Percentiles rank a stretch among this genome's conserved stretches.
Conservation (phyloP, 306 rosid genomes). For the Rosa rugosa region DNA sequence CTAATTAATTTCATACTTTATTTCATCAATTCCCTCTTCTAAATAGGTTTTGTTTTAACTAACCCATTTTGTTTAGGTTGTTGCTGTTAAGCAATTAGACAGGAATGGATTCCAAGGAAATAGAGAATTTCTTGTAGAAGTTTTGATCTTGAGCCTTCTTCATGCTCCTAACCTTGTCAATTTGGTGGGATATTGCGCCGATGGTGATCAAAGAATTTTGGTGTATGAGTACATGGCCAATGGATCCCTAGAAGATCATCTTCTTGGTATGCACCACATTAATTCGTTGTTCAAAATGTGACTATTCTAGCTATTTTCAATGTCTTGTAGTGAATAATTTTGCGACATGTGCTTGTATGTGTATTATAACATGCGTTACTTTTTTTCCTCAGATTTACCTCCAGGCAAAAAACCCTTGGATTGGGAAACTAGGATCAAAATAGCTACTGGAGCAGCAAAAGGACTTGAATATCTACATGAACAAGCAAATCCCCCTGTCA, state of each 20-base stretch:
- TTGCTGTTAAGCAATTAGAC: slow-evolving; percentile 91
- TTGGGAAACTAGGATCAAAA: slow-evolving; percentile 80
- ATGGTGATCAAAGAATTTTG: slow-evolving; percentile 77
- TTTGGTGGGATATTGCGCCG: slow-evolving; percentile 85
- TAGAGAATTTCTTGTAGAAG: slow-evolving; percentile 90
- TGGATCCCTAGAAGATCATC: slow-evolving; percentile 92
- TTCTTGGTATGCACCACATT: slow-evolving; percentile 54
- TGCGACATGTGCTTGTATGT: background rate
- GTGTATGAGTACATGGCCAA: slow-evolving; percentile 82
- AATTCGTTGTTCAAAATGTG: background rate
- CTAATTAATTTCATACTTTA: background rate
- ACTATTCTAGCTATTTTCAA: background rate
- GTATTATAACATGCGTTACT: background rate
- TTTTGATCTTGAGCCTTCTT: slow-evolving; percentile 85
- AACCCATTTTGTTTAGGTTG: slow-evolving; percentile 44
- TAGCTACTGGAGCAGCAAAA: slow-evolving; percentile 87
- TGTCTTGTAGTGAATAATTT: background rate
- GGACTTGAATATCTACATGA: slow-evolving; percentile 91
- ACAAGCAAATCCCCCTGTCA: slow-evolving; percentile 76
- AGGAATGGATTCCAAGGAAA: slow-evolving; percentile 94
- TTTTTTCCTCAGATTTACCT: slow-evolving; percentile 42
- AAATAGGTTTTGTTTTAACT: background rate
- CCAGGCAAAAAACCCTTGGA: slow-evolving; percentile 52
- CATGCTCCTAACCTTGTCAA: slow-evolving; percentile 80
- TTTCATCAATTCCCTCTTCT: background rate